A percentile compares a stretch with the other conserved stretches of the same genome.
Conservation (phyloP, 1,139 yeast species). For the Petasospora fabianii region DNA sequence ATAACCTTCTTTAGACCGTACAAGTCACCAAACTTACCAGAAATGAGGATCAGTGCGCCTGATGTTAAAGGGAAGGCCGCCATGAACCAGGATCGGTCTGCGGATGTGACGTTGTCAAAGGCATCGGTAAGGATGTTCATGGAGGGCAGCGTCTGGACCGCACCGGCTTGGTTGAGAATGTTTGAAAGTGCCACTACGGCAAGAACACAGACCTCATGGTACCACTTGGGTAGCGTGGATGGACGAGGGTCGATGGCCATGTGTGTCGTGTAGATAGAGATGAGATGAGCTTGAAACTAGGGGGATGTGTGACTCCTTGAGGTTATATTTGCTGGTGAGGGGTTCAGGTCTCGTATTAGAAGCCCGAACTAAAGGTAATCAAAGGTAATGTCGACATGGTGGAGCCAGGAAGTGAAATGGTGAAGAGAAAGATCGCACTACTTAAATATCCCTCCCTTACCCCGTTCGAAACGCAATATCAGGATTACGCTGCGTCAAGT, state of each 20-base stretch:
- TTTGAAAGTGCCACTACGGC: slow-evolving; percentile 37
- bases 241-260: slow-evolving; percentile 10
- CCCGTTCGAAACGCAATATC: no score
- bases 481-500: no score
- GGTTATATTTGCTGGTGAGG: no score
- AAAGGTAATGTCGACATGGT: no score
- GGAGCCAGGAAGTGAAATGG: no score
- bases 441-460: no score
- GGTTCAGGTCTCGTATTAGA: no score
- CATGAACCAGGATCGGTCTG: slow-evolving; percentile 48
- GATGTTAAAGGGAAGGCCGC: slow-evolving; percentile 54
- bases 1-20: slow-evolving; percentile 46
- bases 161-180: slow-evolving; percentile 32
- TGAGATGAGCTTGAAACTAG: no score
- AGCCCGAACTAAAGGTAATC: no score
- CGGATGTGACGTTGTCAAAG: slow-evolving; percentile 24
- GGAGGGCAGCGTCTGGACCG: slow-evolving; percentile 31
- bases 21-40: slow-evolving; percentile 52
- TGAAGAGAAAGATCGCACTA: no score
- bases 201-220: slow-evolving; percentile 20
- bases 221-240: slow-evolving; percentile 3
- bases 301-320: no score
- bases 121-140: slow-evolving; percentile 30
- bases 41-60: slow-evolving; percentile 50
- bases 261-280: no score